phyloP scores from a whole-genome alignment of 495 filamentous ascomycete species.

The Letharia columbiana region DNA sequence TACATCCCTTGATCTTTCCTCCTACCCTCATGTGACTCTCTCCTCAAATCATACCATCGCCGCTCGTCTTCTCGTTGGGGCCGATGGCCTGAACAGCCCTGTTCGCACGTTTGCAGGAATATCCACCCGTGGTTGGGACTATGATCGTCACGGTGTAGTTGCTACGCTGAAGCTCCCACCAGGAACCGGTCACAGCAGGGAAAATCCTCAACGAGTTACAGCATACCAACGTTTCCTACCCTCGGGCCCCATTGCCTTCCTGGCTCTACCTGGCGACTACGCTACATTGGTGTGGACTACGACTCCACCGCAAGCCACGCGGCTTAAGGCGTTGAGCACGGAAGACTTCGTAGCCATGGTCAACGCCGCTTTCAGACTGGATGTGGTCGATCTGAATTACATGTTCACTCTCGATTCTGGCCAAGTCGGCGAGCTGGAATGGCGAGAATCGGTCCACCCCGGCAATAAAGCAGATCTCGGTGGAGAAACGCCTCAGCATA shows the following conservation, averaged over 20 bases:
- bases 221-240: constrained; percentile 96
- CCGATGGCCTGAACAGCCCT: constrained; percentile 90
- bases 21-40: constrained; percentile 78
- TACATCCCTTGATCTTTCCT: constrained; percentile 63
- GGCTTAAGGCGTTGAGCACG: constrained; percentile 63
- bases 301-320: constrained; percentile 63
- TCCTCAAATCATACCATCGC: constrained; percentile 49
- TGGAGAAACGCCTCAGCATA: constrained; percentile 38
- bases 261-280: constrained; percentile 75
- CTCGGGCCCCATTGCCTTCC: constrained; percentile 78
- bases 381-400: constrained; percentile 67
- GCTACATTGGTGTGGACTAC: constrained; percentile 93
- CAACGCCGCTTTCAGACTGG: constrained; percentile 86
- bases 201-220: constrained; percentile 39
- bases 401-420: constrained; percentile 55
- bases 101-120: constrained; percentile 87
- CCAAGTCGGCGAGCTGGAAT: constrained; percentile 67
- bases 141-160: constrained; percentile 80
- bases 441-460: constrained; percentile 66
- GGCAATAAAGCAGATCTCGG: constrained; percentile 33
- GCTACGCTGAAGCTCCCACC: constrained; percentile 62
- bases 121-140: constrained; percentile 82
- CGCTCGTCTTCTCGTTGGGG: constrained; percentile 81
- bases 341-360: constrained; percentile 77
- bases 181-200: constrained; percentile 29